Percentiles rank a stretch among this genome's conserved stretches.
These are phyloP conservation scores for Heracleum sosnowskyi DNA, from an alignment of 129 eudicot species.

Conservation along the genomic window DNA sequence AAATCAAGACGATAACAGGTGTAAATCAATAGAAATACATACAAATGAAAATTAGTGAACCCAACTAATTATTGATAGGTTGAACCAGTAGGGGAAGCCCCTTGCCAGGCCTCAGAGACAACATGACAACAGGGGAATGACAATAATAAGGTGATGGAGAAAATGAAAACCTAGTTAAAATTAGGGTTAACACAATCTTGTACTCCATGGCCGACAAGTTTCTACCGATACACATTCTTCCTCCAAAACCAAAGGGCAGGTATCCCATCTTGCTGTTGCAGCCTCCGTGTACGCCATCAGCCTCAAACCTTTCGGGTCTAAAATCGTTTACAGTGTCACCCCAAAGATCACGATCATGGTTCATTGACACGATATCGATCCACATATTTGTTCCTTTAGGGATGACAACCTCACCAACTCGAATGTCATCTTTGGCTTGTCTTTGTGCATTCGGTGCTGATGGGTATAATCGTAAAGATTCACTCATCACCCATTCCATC, in stretches of 20 bases:
- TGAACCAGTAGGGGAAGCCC: constrained; percentile 59
- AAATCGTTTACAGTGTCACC: constrained; percentile 75
- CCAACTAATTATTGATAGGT: constrained; percentile 20
- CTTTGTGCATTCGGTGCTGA: constrained; percentile 85
- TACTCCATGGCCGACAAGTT: constrained; percentile 71
- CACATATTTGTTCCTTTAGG: constrained; percentile 93
- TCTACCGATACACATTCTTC: constrained; percentile 91
- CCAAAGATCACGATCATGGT: constrained; percentile 71
- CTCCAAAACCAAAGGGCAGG: constrained; percentile 91
- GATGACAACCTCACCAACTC: constrained; percentile 43
- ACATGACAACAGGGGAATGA: constrained; percentile 60
- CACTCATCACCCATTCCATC: constrained; percentile 98
- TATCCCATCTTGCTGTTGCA: constrained; percentile 88
- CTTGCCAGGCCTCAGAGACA: constrained; percentile 73
- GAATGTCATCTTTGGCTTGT: constrained; percentile 70
- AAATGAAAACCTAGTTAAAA: constrained; percentile 61
- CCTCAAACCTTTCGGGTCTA: constrained; percentile 71
- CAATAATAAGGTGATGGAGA: constrained; percentile 59
- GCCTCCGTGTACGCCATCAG: constrained; percentile 46
- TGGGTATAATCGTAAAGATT: constrained; percentile 67
- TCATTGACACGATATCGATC: constrained; percentile 89
- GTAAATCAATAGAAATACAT: no score
- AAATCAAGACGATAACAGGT: no score
- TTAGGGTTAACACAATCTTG: constrained; percentile 53
- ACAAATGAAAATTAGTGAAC: no score